phyloP scores from a whole-genome alignment of 805 yeast species.

The Blastobotrys muscicola region DNA sequence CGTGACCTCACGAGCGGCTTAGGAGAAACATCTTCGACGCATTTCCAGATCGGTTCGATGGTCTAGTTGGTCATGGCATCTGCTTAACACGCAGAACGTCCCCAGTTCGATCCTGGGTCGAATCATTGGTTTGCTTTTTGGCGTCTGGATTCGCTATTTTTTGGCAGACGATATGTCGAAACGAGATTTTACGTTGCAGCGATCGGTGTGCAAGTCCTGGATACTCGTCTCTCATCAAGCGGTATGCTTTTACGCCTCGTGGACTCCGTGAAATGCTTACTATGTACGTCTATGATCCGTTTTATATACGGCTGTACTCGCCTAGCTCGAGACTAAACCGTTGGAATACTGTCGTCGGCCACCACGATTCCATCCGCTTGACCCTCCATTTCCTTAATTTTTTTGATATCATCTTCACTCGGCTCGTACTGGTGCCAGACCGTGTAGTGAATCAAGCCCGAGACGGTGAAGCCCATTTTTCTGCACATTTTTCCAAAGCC shows the following conservation, averaged over 20 bases:
- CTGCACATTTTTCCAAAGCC: conserved; percentile 87
- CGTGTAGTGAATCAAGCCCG: conserved; percentile 89
- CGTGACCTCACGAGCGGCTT: no score
- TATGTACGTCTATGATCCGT: conserved; percentile 13
- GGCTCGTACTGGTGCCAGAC: conserved; percentile 98
- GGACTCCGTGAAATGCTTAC: no score
- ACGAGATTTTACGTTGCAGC: no score
- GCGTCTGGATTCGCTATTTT: no score
- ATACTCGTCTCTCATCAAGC: no score
- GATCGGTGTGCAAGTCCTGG: no score
- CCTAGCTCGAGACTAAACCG: no score
- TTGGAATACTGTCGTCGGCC: no score
- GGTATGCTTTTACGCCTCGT: no score
- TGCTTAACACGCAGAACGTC: conserved; percentile 99
- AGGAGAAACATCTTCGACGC: no score
- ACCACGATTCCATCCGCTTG: conserved; percentile 14
- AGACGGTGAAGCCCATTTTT: conserved; percentile 76
- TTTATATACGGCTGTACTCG: no score
- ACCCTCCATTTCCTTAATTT: conserved; percentile 32
- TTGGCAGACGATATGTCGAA: no score
- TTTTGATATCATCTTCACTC: conserved; percentile 77
- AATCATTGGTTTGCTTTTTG: conserved; percentile 41
- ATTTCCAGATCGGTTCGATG: conserved; percentile 57
- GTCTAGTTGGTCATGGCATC: conserved; percentile 99
- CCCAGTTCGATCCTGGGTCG: conserved; percentile 99